Evolutionary conservation across 805 yeast genomes (phyloP), one percentile per base, ranked within the genome.

Genomic region (Candida odintsovae): DNA sequence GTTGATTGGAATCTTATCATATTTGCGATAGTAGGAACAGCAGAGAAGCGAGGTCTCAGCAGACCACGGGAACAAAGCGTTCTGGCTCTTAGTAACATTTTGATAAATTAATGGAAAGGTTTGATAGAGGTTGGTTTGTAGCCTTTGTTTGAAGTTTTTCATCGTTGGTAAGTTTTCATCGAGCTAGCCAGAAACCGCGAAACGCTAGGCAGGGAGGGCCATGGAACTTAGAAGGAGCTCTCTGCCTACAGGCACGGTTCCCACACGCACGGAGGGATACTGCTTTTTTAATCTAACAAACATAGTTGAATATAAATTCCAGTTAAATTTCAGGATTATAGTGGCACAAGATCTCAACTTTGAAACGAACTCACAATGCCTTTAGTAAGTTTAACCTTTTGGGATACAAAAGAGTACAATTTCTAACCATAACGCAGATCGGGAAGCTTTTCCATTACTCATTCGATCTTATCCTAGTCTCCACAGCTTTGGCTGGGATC

Each of bases 401-500:
- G 26, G 4, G 36, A 3, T 16, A 16, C 12, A 20, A 7, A 11
- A 20, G 25, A 23, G 33, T 23, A 33, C 33, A 33, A 35, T 38
- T 29, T n/a, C 35, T 31, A 31, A 31, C n/a, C 35, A 31, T 10
- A 6, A 7, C 18, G 15, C 21, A 71, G 75, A 15, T 77, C 38
- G 79, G 82, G 3, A 85, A 76, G 72, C 59, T 75, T 3, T 52
- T 78, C 40, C 92, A 85, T 61, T 48, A 72, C 38, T 70, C 82
- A 3, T 62, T 77, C 19, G 94, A 86, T 58, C 66, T 83, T 36
- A 74, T 78, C 1, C 63, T 86, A 18, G 65, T 83, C 6, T 81
- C 92, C 1, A 81, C 88, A 1, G 74, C 82, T 43, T 66, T 84
- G 15, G 86, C 90, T 2, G 90, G 90, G 1, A 76, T 86, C 40